phyloP scores from a whole-genome alignment of 306 rosid genomes.

The Sicyos baderoa region DNA sequence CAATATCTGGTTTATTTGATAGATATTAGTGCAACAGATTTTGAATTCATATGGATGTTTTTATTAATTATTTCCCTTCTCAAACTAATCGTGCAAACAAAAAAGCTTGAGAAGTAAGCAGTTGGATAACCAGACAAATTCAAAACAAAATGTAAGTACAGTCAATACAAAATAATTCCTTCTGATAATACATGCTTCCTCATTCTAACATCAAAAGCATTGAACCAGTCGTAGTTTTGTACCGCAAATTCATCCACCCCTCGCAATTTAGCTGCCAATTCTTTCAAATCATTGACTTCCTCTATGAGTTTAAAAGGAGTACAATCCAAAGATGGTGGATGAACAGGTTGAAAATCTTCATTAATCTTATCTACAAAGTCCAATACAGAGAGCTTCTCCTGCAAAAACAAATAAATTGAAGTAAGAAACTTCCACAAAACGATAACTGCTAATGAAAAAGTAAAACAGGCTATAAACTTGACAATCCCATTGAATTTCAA shows the following conservation, averaged over 20 bases:
- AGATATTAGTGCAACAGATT: not conserved
- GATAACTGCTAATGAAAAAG: not conserved
- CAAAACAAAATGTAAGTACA: not conserved
- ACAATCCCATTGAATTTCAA: constrained; percentile 5
- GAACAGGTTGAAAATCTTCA: constrained; percentile 36
- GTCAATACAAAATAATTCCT: not conserved
- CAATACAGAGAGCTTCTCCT: constrained; percentile 54
- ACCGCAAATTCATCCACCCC: constrained; percentile 83
- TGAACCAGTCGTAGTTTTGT: not conserved
- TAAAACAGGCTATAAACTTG: not conserved
- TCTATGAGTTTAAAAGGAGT: constrained; percentile 71
- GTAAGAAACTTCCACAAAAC: constrained; percentile 14
- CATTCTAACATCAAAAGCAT: not conserved
- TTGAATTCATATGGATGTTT: constrained; percentile 2
- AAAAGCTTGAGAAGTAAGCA: not conserved
- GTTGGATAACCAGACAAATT: not conserved
- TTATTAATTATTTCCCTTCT: not conserved
- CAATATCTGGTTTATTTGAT: not conserved
- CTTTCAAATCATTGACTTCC: constrained; percentile 68
- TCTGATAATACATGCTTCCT: not conserved
- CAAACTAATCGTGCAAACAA: not conserved
- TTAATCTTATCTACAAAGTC: constrained; percentile 60
- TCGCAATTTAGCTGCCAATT: constrained; percentile 66
- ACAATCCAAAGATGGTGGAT: constrained; percentile 47
- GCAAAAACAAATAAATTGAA: constrained; percentile 20